Percentiles rank a stretch among this genome's conserved stretches.
These are phyloP conservation scores for barrel medic (Medicago truncatula) DNA, from an alignment of 306 rosid species.

Conservation along the genomic window MtrunA17r5.0-ANR NC_053043.1:15903001-15903500, in stretches of 20 bases:
- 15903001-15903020: slow-evolving; percentile 49
- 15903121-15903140: slow-evolving; percentile 48
- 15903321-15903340: background rate
- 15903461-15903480: slow-evolving; percentile 14
- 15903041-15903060: slow-evolving; percentile 38
- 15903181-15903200: slow-evolving; percentile 51
- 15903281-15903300: slow-evolving; percentile 6
- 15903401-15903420: background rate
- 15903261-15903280: background rate
- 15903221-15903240: slow-evolving; percentile 49
- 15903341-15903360: background rate
- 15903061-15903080: slow-evolving; percentile 53
- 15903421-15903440: slow-evolving; percentile 12
- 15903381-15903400: background rate
- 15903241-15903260: slow-evolving; percentile 48
- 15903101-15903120: slow-evolving; percentile 46
- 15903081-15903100: slow-evolving; percentile 41
- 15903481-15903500: background rate
- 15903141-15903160: slow-evolving; percentile 42
- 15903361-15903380: slow-evolving; percentile 7
- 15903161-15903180: slow-evolving; percentile 45
- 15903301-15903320: background rate
- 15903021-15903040: slow-evolving; percentile 51
- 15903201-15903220: slow-evolving; percentile 53
- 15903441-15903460: slow-evolving; percentile 3